Percentiles rank a stretch among this genome's conserved stretches.
phyloP scores from a whole-genome alignment of 441 rosid genomes.

The Sinapis alba region DNA sequence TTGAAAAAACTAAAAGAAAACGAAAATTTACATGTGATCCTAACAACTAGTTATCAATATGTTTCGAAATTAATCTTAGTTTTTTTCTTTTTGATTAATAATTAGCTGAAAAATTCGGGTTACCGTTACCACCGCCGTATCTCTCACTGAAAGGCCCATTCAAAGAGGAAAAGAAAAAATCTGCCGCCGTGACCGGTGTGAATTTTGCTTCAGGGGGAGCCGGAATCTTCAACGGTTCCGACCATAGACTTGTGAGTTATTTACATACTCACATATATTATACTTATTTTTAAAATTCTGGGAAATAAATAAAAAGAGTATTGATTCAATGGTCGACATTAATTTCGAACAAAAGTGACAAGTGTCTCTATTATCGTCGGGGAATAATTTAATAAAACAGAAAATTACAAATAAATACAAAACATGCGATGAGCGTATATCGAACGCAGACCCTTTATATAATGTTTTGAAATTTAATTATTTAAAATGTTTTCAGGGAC shows the following conservation, averaged over 20 bases:
- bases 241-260: conserved; percentile 47
- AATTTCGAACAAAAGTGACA: background rate
- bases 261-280: background rate
- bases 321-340: background rate
- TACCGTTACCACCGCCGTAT: conserved; percentile 60
- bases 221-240: conserved; percentile 58
- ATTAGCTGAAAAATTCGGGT: conserved; percentile 72
- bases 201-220: conserved; percentile 86
- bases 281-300: background rate
- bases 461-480: background rate
- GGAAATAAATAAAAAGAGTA: background rate
- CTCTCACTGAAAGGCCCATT: conserved; percentile 43
- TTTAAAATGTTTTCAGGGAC: conserved; percentile 43
- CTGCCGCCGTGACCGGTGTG: conserved; percentile 48
- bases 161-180: conserved; percentile 7
- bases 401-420: background rate
- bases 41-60: background rate
- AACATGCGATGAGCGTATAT: background rate
- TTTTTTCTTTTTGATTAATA: background rate
- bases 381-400: background rate
- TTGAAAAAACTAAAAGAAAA: background rate
- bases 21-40: background rate
- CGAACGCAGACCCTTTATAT: background rate
- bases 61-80: background rate
- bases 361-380: background rate